Evolutionary conservation across 2,329 filamentous ascomycete species (phyloP).

Genomic region (Cadophora sp.): DNA sequence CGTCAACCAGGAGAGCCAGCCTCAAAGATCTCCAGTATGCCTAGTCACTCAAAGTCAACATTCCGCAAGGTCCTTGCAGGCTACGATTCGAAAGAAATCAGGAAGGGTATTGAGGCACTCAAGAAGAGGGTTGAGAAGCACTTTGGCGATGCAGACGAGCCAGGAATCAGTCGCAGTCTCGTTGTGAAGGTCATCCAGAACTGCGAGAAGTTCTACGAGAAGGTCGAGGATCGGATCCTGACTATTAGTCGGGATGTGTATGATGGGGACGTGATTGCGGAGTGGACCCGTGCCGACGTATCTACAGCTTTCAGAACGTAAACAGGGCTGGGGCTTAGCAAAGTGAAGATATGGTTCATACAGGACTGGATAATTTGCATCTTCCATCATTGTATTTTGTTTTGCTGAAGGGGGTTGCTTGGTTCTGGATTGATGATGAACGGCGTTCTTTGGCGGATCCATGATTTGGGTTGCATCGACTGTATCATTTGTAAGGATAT

Average conservation of each 20-base stretch:
- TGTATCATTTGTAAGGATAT: slow-evolving; percentile 32
- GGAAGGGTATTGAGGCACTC: slow-evolving; percentile 87
- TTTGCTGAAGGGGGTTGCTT: background rate
- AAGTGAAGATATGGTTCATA: slow-evolving; percentile 7
- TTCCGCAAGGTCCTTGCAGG: slow-evolving; percentile 86
- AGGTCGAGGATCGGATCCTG: slow-evolving; percentile 66
- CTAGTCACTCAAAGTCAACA: slow-evolving; percentile 80
- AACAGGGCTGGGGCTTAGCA: background rate
- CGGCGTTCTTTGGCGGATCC: slow-evolving; percentile 17
- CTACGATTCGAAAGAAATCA: slow-evolving; percentile 84
- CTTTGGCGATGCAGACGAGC: slow-evolving; percentile 88
- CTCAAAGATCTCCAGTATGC: slow-evolving; percentile 74
- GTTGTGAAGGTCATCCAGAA: slow-evolving; percentile 64
- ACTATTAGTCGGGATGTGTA: slow-evolving; percentile 68
- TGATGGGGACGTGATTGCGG: slow-evolving; percentile 67
- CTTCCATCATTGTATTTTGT: slow-evolving; percentile 8
- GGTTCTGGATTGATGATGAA: slow-evolving; percentile 14
- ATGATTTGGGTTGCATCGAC: slow-evolving; percentile 17
- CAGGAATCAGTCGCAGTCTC: slow-evolving; percentile 57
- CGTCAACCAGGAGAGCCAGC: slow-evolving; percentile 65
- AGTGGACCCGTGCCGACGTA: slow-evolving; percentile 70
- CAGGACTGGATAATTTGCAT: slow-evolving; percentile 14
- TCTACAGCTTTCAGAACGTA: slow-evolving; percentile 60
- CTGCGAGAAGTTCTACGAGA: slow-evolving; percentile 68
- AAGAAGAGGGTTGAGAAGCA: slow-evolving; percentile 96